Evolutionary conservation across 208 protist genomes (phyloP).

Genomic region (Trypanosoma theileri): DNA sequence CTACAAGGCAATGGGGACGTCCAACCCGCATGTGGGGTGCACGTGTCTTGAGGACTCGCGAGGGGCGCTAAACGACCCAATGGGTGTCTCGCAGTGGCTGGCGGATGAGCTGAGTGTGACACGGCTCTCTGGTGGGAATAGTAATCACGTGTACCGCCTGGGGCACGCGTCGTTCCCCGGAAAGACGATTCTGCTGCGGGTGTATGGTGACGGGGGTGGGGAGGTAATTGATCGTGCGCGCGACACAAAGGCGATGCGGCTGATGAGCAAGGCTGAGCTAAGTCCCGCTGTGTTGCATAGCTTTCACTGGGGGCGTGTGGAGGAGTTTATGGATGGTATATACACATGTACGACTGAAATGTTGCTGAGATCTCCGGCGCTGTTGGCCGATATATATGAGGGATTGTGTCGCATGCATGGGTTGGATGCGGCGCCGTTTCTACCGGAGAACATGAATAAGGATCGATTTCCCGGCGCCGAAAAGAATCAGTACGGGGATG

Average conservation of each 20-base stretch:
- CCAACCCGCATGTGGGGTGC: conserved; percentile 26
- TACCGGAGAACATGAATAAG: conserved; percentile 64
- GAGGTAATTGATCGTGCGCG: conserved; percentile 82
- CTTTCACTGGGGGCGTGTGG: conserved; percentile 82
- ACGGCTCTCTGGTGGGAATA: conserved; percentile 79
- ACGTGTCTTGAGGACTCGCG: conserved; percentile 17
- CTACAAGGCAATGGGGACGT: conserved; percentile 37
- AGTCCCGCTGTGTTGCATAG: conserved; percentile 75
- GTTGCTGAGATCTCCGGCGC: conserved; percentile 49
- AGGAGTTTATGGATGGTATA: conserved; percentile 80
- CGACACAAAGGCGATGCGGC: conserved; percentile 67
- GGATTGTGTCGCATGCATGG: conserved; percentile 59
- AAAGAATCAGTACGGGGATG: not conserved
- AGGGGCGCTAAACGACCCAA: conserved; percentile 21
- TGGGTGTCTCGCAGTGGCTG: conserved; percentile 54
- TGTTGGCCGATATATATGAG: conserved; percentile 64
- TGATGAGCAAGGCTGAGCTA: conserved; percentile 72
- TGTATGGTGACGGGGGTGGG: conserved; percentile 64
- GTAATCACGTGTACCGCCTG: conserved; percentile 85
- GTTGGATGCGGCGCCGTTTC: conserved; percentile 47
- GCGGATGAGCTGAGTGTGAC: conserved; percentile 67
- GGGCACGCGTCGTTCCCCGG: conserved; percentile 53
- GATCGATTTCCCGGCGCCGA: conserved; percentile 26
- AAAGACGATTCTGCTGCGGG: conserved; percentile 65
- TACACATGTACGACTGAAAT: conserved; percentile 79